phyloP scores from a whole-genome alignment of 2,329 filamentous ascomycete genomes.

The Albifimbria verrucaria region DNA sequence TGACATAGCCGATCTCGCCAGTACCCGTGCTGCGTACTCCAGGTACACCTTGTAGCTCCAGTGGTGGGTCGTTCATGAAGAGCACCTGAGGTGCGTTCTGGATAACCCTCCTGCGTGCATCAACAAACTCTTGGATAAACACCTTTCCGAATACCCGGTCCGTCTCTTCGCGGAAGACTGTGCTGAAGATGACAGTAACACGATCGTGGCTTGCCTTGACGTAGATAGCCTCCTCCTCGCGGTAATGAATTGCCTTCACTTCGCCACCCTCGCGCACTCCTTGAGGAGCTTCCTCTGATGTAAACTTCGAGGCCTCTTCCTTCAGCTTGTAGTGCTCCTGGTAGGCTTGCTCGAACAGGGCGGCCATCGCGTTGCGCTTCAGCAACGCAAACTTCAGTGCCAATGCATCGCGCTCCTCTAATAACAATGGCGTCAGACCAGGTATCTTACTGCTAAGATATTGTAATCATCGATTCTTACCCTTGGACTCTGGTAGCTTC shows the following conservation, averaged over 20 bases:
- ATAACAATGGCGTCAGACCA: slow-evolving; percentile 12
- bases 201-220: slow-evolving; percentile 96
- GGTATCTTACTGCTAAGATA: neutral
- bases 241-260: slow-evolving; percentile 95
- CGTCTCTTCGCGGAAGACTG: slow-evolving; percentile 95
- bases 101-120: slow-evolving; percentile 89
- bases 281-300: slow-evolving; percentile 88
- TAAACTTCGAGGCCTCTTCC: slow-evolving; percentile 88
- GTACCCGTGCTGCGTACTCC: slow-evolving; percentile 74
- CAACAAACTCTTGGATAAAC: slow-evolving; percentile 97
- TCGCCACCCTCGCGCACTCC: slow-evolving; percentile 85
- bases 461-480: slow-evolving; percentile 33
- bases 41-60: slow-evolving; percentile 83
- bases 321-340: slow-evolving; percentile 83
- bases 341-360: slow-evolving; percentile 96
- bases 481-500: slow-evolving; percentile 75
- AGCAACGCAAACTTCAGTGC: slow-evolving; percentile 83
- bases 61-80: slow-evolving; percentile 89
- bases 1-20: slow-evolving; percentile 94
- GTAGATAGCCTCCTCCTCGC: slow-evolving; percentile 98
- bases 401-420: slow-evolving; percentile 81
- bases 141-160: slow-evolving; percentile 97
- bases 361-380: slow-evolving; percentile 98
- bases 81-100: slow-evolving; percentile 98
- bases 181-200: slow-evolving; percentile 98